A percentile compares a stretch with the other conserved stretches of the same genome.
These are phyloP conservation scores for Antitrichia curtipendula DNA, from an alignment of 225 moss, liverwort and hornwort species.

Conservation along the genomic window DNA sequence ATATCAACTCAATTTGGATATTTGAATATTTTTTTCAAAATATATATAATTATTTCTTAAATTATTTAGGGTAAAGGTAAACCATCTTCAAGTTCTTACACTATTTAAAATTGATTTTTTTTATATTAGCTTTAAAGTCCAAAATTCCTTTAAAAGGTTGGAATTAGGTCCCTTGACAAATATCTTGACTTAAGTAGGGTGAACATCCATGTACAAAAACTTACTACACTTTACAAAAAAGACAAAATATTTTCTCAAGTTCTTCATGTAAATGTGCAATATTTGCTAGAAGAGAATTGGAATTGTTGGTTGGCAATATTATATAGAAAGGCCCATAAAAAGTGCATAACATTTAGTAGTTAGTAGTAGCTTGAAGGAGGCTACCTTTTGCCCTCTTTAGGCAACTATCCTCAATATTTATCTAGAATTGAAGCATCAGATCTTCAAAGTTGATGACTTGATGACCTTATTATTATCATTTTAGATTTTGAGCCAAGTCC, in stretches of 20 bases:
- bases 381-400: no score
- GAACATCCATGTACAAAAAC: background rate
- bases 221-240: background rate
- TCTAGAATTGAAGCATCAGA: no score
- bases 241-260: background rate
- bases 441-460: no score
- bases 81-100: background rate
- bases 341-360: no score
- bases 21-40: background rate
- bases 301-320: background rate
- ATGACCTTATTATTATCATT: no score
- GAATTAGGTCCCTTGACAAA: background rate
- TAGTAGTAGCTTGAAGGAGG: no score
- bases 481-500: no score
- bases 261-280: background rate
- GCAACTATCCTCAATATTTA: no score
- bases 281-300: accelerated
- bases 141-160: accelerated
- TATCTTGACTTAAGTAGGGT: background rate
- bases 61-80: background rate
- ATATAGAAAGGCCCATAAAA: accelerated
- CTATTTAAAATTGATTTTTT: background rate
- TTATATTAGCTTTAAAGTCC: background rate
- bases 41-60: accelerated
- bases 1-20: background rate